Percentiles rank a stretch among this genome's conserved stretches.
phyloP scores from a whole-genome alignment of 2,329 filamentous ascomycete genomes.

The Cladorrhinum sp. region DNA sequence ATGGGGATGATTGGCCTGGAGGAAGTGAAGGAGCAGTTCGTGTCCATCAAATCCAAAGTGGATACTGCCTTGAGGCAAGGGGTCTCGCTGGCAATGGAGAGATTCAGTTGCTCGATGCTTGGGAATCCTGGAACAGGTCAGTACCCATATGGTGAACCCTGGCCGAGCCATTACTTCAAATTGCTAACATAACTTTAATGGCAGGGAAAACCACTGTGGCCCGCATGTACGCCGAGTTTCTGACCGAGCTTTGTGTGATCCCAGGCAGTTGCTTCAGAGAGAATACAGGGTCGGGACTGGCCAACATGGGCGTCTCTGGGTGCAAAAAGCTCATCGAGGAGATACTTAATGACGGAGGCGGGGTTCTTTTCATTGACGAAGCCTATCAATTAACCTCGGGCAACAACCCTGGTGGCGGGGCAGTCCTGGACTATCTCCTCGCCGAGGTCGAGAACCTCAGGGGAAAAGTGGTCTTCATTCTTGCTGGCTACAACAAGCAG shows the following conservation, averaged over 20 bases:
- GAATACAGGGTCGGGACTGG: constrained; percentile 64
- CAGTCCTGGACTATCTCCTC: constrained; percentile 68
- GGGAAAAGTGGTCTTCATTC: constrained; percentile 67
- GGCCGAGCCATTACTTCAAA: not conserved
- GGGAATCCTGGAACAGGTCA: constrained; percentile 74
- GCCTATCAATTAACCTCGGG: constrained; percentile 68
- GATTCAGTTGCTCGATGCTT: constrained; percentile 61
- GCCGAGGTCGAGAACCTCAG: constrained; percentile 69
- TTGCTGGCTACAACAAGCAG: constrained; percentile 69
- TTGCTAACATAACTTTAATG: not conserved
- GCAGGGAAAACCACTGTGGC: constrained; percentile 73
- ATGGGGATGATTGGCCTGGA: constrained; percentile 73
- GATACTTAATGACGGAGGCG: constrained; percentile 58
- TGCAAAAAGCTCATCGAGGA: constrained; percentile 55
- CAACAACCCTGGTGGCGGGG: constrained; percentile 53
- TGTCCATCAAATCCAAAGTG: constrained; percentile 60
- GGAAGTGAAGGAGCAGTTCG: constrained; percentile 61
- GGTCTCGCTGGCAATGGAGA: constrained; percentile 51
- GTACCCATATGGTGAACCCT: constrained; percentile 20
- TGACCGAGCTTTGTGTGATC: constrained; percentile 60
- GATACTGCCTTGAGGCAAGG: constrained; percentile 59
- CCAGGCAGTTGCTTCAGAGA: constrained; percentile 61
- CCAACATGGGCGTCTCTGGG: constrained; percentile 57
- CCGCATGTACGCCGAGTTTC: constrained; percentile 63
- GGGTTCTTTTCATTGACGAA: constrained; percentile 74